Percentiles rank a stretch among this genome's conserved stretches.
These are phyloP conservation scores for Kregervanrija pseudodelftensis DNA, from an alignment of 805 yeast species.

Conservation along the genomic window DNA sequence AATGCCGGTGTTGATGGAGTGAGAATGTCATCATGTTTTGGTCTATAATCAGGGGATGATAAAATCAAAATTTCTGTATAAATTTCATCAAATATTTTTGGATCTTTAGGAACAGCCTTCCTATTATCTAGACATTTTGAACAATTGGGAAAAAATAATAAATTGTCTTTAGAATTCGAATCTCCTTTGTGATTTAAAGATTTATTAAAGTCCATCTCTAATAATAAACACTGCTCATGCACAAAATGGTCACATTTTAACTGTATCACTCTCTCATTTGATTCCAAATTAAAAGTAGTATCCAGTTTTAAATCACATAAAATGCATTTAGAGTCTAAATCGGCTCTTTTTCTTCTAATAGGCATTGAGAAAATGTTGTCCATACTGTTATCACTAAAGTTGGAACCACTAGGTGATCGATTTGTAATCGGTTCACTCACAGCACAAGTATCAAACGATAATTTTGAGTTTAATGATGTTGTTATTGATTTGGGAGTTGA, in stretches of 20 bases:
- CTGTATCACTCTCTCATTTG: constrained; percentile 35
- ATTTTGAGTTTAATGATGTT: too few species aligned
- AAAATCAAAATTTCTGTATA: constrained; percentile 10
- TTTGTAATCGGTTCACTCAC: too few species aligned
- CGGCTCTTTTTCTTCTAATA: too few species aligned
- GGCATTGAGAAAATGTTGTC: not conserved
- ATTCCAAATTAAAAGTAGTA: constrained; percentile 35
- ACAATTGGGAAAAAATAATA: constrained; percentile 22
- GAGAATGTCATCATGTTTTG: not conserved
- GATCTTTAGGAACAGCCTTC: constrained; percentile 20
- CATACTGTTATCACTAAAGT: too few species aligned
- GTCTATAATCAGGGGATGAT: too few species aligned
- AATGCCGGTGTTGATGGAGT: constrained; percentile 2
- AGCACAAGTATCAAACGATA: too few species aligned
- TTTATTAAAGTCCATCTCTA: constrained; percentile 28
- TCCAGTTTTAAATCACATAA: constrained; percentile 47
- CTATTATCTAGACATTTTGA: constrained; percentile 13
- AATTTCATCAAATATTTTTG: constrained; percentile 13
- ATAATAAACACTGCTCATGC: constrained; percentile 51
- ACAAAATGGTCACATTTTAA: constrained; percentile 47
- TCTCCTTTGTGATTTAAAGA: constrained; percentile 1
- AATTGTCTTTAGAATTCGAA: constrained; percentile 1
- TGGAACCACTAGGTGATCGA: too few species aligned
- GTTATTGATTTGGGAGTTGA: too few species aligned
- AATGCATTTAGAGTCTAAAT: constrained; percentile 10